These are phyloP conservation scores for Talaromyces wortmannii DNA, from an alignment of 495 filamentous ascomycete genomes.

Conservation along the genomic window DNA sequence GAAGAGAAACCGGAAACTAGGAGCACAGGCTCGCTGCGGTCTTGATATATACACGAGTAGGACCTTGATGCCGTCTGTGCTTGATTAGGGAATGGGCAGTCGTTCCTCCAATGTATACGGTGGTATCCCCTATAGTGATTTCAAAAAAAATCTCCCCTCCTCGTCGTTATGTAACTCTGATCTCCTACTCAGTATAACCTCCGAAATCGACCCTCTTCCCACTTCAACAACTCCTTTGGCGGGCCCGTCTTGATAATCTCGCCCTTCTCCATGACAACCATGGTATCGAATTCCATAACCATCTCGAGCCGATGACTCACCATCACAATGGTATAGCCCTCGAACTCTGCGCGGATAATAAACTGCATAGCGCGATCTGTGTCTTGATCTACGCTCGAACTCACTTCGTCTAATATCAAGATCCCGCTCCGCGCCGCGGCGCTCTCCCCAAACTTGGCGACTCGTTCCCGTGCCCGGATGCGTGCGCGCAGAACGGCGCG, in stretches of 20 bases:
- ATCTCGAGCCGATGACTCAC: conserved; percentile 41
- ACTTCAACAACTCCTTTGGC: neutral
- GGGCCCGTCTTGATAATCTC: conserved; percentile 31
- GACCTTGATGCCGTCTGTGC: too few species aligned
- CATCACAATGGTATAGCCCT: conserved; percentile 36
- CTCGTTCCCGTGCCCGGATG: neutral
- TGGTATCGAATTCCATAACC: conserved; percentile 38
- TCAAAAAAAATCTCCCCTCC: too few species aligned
- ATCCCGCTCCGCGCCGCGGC: conserved; percentile 11
- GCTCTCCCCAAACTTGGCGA: neutral
- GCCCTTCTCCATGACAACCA: conserved; percentile 34
- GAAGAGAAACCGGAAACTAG: too few species aligned
- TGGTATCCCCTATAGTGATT: too few species aligned
- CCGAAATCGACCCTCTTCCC: neutral
- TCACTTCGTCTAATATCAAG: conserved; percentile 48
- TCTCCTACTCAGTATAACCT: neutral
- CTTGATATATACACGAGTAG: too few species aligned
- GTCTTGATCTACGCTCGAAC: conserved; percentile 35
- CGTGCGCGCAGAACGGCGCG: conserved; percentile 64
- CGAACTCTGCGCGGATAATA: conserved; percentile 36
- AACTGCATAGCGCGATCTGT: conserved; percentile 37
- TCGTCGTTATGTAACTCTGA: too few species aligned
- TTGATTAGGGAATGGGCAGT: too few species aligned
- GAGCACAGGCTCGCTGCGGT: too few species aligned
- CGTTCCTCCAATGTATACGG: too few species aligned